A percentile compares a stretch with the other conserved stretches of the same genome.
phyloP scores from a whole-genome alignment of 345 rosid species.

The Excoecaria agallocha region DNA sequence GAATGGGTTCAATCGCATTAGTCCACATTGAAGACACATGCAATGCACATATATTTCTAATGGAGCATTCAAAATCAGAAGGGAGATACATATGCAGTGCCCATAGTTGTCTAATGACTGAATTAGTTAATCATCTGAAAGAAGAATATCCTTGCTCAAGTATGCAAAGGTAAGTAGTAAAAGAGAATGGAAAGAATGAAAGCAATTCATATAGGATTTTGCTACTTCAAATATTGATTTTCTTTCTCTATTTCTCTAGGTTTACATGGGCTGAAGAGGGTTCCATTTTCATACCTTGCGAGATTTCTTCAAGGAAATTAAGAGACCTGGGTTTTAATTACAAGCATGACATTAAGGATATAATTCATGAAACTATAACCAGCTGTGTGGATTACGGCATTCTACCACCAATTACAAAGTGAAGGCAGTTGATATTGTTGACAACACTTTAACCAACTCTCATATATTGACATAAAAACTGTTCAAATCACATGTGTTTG shows the following conservation, averaged over 20 bases:
- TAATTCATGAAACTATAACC: conserved; percentile 45
- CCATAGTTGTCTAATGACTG: conserved; percentile 39
- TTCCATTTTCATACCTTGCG: conserved; percentile 31
- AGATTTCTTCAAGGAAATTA: conserved; percentile 70
- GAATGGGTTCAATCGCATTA: conserved; percentile 76
- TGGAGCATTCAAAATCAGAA: conserved; percentile 54
- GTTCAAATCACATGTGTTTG: neutral
- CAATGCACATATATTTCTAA: conserved; percentile 58
- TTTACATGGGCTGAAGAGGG: conserved; percentile 25
- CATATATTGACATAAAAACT: neutral
- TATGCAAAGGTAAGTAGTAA: conserved; percentile 34
- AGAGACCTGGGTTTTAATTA: conserved; percentile 59
- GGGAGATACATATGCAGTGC: conserved; percentile 68
- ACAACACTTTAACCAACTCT: conserved; percentile 16
- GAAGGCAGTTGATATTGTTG: neutral
- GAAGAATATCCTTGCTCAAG: conserved; percentile 34
- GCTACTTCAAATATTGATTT: neutral
- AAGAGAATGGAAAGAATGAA: neutral
- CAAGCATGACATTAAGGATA: conserved; percentile 53
- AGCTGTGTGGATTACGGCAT: conserved; percentile 41
- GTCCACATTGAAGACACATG: conserved; percentile 82
- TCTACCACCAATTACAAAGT: conserved; percentile 27
- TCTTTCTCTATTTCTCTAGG: conserved; percentile 27
- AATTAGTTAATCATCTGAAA: conserved; percentile 40
- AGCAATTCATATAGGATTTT: conserved; percentile 7